Conservation (phyloP, 2,329 filamentous ascomycete genomes). For the Catunica adiposa region DNA sequence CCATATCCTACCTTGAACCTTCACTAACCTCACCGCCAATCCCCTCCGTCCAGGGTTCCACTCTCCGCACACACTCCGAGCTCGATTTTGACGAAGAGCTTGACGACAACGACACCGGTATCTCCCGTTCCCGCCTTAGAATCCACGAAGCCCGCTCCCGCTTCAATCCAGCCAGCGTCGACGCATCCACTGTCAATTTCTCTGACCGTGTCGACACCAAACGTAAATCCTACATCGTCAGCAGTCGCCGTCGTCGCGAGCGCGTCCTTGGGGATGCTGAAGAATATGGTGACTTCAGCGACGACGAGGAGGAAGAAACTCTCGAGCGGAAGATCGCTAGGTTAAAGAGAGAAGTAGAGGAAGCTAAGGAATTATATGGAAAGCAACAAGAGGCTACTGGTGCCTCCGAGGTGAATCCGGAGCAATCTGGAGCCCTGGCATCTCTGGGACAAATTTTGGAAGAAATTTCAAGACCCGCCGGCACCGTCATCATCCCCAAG, state of each 20-base stretch:
- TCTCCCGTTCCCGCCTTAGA: slow-evolving; percentile 61
- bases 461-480: slow-evolving; percentile 32
- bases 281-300: slow-evolving; percentile 58
- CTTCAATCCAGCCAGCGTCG: slow-evolving; percentile 60
- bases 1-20: background rate
- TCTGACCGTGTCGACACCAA: slow-evolving; percentile 75
- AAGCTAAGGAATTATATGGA: slow-evolving; percentile 46
- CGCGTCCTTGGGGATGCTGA: slow-evolving; percentile 46
- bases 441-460: slow-evolving; percentile 59
- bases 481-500: slow-evolving; percentile 10
- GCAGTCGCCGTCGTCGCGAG: slow-evolving; percentile 48
- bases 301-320: slow-evolving; percentile 52
- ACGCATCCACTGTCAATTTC: slow-evolving; percentile 68
- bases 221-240: slow-evolving; percentile 66
- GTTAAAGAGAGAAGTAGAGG: slow-evolving; percentile 66
- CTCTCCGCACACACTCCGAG: slow-evolving; percentile 40
- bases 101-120: slow-evolving; percentile 46
- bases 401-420: slow-evolving; percentile 24
- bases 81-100: slow-evolving; percentile 46
- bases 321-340: slow-evolving; percentile 66
- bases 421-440: slow-evolving; percentile 39
- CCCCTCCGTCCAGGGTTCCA: slow-evolving; percentile 29
- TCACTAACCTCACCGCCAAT: background rate
- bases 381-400: slow-evolving; percentile 34
- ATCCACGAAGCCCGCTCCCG: slow-evolving; percentile 63